phyloP scores from a whole-genome alignment of 2,329 filamentous ascomycete genomes.

The Fusarium abutilonis region DNA sequence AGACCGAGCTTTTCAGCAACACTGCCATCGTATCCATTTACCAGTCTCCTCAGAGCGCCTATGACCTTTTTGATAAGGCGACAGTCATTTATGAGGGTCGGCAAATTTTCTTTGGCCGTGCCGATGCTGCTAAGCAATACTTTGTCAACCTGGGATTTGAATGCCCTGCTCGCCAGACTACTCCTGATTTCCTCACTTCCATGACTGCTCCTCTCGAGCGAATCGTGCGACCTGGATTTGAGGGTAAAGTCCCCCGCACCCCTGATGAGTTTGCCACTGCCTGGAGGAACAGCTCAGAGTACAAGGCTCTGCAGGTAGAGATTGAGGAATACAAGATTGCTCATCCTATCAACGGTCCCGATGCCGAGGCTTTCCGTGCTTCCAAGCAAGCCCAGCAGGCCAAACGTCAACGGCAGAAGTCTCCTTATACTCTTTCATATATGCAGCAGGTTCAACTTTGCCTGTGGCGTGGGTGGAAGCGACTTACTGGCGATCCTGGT shows the following conservation, averaged over 20 bases:
- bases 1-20: conserved; percentile 72
- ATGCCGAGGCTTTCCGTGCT: conserved; percentile 66
- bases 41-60: conserved; percentile 72
- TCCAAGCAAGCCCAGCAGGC: conserved; percentile 65
- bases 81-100: conserved; percentile 68
- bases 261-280: conserved; percentile 69
- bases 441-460: conserved; percentile 80
- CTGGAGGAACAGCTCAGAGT: conserved; percentile 66
- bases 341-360: conserved; percentile 65
- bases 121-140: conserved; percentile 69
- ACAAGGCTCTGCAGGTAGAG: conserved; percentile 61
- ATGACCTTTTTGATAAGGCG: conserved; percentile 71
- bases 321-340: conserved; percentile 65
- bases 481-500: conserved; percentile 79
- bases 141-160: conserved; percentile 74
- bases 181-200: conserved; percentile 76
- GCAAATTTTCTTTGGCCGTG: conserved; percentile 71
- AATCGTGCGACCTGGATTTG: conserved; percentile 63
- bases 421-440: conserved; percentile 85
- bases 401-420: conserved; percentile 69
- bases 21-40: conserved; percentile 79
- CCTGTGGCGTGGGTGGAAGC: conserved; percentile 80
- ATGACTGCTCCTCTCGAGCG: conserved; percentile 71
- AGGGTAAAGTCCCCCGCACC: conserved; percentile 66
- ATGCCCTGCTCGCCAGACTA: conserved; percentile 72